phyloP scores from a whole-genome alignment of 768 basidiomycete genomes.

The Boletus barrowsii region DNA sequence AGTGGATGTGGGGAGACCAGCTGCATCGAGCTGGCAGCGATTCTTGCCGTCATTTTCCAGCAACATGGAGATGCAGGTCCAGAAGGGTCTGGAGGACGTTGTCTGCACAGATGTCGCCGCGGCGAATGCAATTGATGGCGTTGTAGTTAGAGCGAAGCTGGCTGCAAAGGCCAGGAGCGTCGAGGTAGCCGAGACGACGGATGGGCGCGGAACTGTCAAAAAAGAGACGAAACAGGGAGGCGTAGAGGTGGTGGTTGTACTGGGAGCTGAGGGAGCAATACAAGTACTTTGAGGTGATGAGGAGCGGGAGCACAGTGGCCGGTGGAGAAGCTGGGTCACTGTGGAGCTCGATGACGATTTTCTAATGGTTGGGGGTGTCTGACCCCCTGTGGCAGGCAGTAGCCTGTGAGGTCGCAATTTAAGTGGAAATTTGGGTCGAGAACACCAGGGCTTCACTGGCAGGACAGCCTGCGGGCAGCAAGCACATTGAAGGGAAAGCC shows the following conservation, averaged over 20 bases:
- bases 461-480: too few species aligned
- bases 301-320: slow-evolving; percentile 44
- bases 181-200: slow-evolving; percentile 49
- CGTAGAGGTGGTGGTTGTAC: slow-evolving; percentile 40
- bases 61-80: slow-evolving; percentile 52
- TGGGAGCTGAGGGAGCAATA: slow-evolving; percentile 32
- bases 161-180: slow-evolving; percentile 33
- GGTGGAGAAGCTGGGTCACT: slow-evolving; percentile 28
- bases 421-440: too few species aligned
- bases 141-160: slow-evolving; percentile 41
- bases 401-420: too few species aligned
- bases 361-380: too few species aligned
- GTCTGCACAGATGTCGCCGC: slow-evolving; percentile 33
- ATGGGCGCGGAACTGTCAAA: slow-evolving; percentile 54
- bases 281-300: slow-evolving; percentile 41
- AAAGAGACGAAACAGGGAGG: slow-evolving; percentile 49
- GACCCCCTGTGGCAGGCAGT: too few species aligned
- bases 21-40: slow-evolving; percentile 50
- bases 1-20: slow-evolving; percentile 59
- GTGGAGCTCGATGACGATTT: slow-evolving; percentile 47
- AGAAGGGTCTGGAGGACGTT: slow-evolving; percentile 36
- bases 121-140: slow-evolving; percentile 31
- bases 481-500: too few species aligned
- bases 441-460: too few species aligned
- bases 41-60: slow-evolving; percentile 70